phyloP scores from a whole-genome alignment of 2,329 filamentous ascomycete genomes.

The Clonostachys solani region DNA sequence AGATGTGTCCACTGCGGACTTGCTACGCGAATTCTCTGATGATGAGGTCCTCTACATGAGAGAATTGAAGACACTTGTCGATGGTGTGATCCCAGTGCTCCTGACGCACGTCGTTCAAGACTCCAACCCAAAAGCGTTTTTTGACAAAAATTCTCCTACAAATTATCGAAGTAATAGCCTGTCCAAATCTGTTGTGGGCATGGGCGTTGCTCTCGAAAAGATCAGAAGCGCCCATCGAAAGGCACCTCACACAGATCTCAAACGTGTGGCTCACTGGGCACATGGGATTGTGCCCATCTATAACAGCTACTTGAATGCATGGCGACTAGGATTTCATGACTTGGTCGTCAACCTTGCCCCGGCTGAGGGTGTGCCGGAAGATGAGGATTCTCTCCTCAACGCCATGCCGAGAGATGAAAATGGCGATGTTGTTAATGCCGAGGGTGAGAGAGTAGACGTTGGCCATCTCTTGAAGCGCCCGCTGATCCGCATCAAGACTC shows the following conservation, averaged over 20 bases:
- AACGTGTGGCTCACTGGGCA: slow-evolving; percentile 76
- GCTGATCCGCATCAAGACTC: slow-evolving; percentile 80
- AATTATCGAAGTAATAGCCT: slow-evolving; percentile 39
- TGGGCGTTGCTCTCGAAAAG: slow-evolving; percentile 87
- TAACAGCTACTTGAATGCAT: slow-evolving; percentile 78
- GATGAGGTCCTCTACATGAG: slow-evolving; percentile 87
- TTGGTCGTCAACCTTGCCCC: slow-evolving; percentile 90
- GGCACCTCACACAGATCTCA: slow-evolving; percentile 69
- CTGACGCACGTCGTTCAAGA: slow-evolving; percentile 78
- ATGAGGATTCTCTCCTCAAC: slow-evolving; percentile 55
- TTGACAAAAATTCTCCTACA: slow-evolving; percentile 45
- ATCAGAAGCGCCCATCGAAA: slow-evolving; percentile 76
- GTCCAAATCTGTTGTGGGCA: slow-evolving; percentile 85
- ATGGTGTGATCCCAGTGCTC: slow-evolving; percentile 91
- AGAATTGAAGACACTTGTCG: slow-evolving; percentile 88
- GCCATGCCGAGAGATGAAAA: slow-evolving; percentile 58
- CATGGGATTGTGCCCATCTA: slow-evolving; percentile 76
- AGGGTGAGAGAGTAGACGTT: slow-evolving; percentile 90
- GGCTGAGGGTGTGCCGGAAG: slow-evolving; percentile 45
- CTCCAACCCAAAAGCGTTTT: slow-evolving; percentile 58
- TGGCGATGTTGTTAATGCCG: slow-evolving; percentile 64
- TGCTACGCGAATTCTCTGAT: slow-evolving; percentile 74
- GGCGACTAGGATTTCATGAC: slow-evolving; percentile 92
- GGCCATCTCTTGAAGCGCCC: slow-evolving; percentile 89
- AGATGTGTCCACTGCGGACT: slow-evolving; percentile 66